A percentile compares a stretch with the other conserved stretches of the same genome.
Conservation (phyloP, 208 protist genomes). For the Leptomonas pyrrhocoris region DNA sequence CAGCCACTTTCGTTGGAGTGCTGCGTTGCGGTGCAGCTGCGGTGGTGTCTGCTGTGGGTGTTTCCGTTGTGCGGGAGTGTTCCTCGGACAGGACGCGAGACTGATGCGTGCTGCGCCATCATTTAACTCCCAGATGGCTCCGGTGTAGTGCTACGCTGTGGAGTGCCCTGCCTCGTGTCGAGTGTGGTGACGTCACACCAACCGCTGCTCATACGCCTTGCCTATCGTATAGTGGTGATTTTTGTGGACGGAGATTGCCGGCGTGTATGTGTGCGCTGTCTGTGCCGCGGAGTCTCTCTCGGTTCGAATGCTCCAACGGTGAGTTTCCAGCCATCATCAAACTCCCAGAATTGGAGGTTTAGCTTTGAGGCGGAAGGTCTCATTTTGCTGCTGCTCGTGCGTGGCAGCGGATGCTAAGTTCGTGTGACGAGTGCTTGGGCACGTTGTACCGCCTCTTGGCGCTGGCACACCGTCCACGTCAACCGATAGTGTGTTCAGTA, state of each 20-base stretch:
- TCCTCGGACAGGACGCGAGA: conserved; percentile 14
- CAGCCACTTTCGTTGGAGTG: not conserved
- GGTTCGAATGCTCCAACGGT: not conserved
- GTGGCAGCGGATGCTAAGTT: not conserved
- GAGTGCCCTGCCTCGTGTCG: not conserved
- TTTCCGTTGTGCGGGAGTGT: conserved; percentile 3
- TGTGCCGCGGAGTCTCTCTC: conserved; percentile 16
- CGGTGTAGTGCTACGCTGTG: not conserved
- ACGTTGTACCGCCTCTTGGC: too few relatives aligned
- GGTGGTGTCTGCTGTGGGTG: not conserved
- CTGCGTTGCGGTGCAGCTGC: not conserved
- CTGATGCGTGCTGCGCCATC: conserved; percentile 9
- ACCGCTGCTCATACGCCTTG: conserved; percentile 26
- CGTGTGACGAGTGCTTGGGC: too few relatives aligned
- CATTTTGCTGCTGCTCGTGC: not conserved
- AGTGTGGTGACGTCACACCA: conserved; percentile 27
- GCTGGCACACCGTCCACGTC: too few relatives aligned
- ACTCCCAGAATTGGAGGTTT: not conserved
- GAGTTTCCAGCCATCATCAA: conserved; percentile 21
- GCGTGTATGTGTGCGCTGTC: not conserved
- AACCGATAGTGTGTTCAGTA: not conserved
- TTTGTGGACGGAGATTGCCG: conserved; percentile 27
- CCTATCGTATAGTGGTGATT: conserved; percentile 33
- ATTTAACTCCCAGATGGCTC: conserved; percentile 10
- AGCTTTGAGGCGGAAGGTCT: not conserved